Conservation (phyloP, 1,284 basidiomycete genomes). For the Bondarzewia mesenterica region DNA sequence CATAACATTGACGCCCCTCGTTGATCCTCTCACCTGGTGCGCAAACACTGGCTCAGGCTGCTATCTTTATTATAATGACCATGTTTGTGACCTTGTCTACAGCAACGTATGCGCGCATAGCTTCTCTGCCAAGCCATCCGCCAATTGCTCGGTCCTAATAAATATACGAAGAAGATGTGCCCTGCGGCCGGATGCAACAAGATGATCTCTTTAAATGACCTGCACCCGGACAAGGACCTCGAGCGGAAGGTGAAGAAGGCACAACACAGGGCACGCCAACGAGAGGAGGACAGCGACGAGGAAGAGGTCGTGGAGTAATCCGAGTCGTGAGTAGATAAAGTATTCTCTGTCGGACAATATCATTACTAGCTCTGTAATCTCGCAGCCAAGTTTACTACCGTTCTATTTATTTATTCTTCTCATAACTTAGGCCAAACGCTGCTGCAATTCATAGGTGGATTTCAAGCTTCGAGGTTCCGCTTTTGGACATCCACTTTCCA, state of each 20-base stretch:
- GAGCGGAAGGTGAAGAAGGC: conserved; percentile 53
- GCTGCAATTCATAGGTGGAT: too few relatives aligned
- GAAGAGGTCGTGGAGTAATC: conserved; percentile 60
- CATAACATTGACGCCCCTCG: conserved; percentile 54
- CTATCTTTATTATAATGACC: too few relatives aligned
- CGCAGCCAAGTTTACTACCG: too few relatives aligned
- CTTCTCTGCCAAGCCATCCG: conserved; percentile 57
- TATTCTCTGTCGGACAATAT: neutral
- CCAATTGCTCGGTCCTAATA: conserved; percentile 37
- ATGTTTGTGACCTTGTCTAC: conserved; percentile 7
- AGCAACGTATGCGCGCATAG: conserved; percentile 66
- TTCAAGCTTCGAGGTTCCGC: neutral
- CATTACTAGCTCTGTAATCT: too few relatives aligned
- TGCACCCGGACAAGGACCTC: conserved; percentile 46
- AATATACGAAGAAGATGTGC: conserved; percentile 37
- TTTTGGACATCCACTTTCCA: neutral
- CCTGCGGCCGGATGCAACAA: conserved; percentile 66
- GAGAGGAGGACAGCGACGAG: conserved; percentile 38
- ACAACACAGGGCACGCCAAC: conserved; percentile 32
- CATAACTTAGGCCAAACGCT: too few relatives aligned
- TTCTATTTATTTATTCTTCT: too few relatives aligned
- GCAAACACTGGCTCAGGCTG: conserved; percentile 21
- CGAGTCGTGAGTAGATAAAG: neutral
- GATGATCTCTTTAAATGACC: conserved; percentile 40
- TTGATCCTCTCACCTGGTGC: conserved; percentile 71